These are phyloP conservation scores for Spathaspora sp. DNA, from an alignment of 805 yeast genomes.

Conservation along the genomic window DNA sequence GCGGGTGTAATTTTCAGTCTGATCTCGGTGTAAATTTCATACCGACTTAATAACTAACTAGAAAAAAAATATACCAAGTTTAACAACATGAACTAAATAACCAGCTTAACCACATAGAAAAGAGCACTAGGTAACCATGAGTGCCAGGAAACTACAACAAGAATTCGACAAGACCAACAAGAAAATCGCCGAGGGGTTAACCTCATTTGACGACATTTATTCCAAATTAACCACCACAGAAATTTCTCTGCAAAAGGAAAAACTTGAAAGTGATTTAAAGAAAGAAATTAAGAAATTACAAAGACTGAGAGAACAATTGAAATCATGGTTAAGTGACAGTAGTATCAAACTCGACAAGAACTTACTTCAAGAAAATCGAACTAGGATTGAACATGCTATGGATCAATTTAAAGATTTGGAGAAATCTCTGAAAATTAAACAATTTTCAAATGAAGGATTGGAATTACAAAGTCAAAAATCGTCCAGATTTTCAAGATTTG, in stretches of 20 bases:
- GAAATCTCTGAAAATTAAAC: constrained; percentile 88
- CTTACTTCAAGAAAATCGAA: constrained; percentile 53
- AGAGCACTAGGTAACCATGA: constrained; percentile 21
- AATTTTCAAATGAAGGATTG: constrained; percentile 89
- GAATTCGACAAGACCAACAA: constrained; percentile 94
- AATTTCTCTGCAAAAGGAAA: constrained; percentile 86
- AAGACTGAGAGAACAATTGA: constrained; percentile 90
- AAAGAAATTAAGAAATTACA: constrained; percentile 94
- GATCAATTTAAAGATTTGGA: constrained; percentile 94
- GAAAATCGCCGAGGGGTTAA: constrained; percentile 84
- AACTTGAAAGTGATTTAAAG: constrained; percentile 86
- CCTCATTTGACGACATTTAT: constrained; percentile 77
- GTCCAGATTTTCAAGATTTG: constrained; percentile 24
- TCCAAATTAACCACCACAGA: constrained; percentile 81
- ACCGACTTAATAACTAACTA: neutral
- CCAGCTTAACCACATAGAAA: neutral
- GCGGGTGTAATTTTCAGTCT: neutral
- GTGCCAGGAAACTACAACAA: constrained; percentile 45
- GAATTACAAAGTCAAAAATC: constrained; percentile 49
- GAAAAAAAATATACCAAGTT: neutral
- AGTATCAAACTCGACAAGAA: constrained; percentile 73
- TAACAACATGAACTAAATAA: neutral
- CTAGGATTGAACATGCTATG: constrained; percentile 85
- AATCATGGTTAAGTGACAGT: constrained; percentile 88
- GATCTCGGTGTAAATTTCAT: neutral